These are phyloP conservation scores for Hamigera avellanea DNA, from an alignment of 495 filamentous ascomycete genomes.

Conservation along the genomic window DNA sequence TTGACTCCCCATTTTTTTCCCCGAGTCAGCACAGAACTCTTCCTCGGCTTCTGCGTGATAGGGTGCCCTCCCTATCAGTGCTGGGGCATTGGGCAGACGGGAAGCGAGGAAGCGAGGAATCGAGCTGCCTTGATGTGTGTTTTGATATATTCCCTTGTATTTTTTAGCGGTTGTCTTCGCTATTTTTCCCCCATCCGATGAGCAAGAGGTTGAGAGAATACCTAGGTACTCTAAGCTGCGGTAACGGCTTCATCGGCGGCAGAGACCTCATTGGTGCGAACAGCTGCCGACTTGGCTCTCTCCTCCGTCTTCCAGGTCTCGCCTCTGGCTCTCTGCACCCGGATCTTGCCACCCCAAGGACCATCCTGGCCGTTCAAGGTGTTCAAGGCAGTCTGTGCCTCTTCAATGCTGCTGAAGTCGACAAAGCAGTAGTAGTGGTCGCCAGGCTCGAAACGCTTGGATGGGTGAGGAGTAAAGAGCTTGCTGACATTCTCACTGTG, in stretches of 20 bases:
- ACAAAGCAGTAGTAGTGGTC: constrained; percentile 60
- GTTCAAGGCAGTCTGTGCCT: constrained; percentile 39
- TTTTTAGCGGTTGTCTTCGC: no score
- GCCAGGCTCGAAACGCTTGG: constrained; percentile 37
- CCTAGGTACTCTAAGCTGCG: constrained; percentile 3
- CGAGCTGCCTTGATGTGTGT: no score
- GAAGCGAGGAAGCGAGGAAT: no score
- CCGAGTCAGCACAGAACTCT: no score
- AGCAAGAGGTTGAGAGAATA: no score
- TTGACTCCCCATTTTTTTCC: no score
- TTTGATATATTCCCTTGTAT: no score
- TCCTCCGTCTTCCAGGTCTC: constrained; percentile 20
- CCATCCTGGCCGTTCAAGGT: constrained; percentile 26
- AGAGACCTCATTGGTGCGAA: constrained; percentile 4
- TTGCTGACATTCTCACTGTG: constrained; percentile 48
- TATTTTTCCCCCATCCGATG: no score
- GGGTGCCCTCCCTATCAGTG: no score
- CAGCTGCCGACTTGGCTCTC: constrained; percentile 8
- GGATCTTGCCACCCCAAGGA: constrained; percentile 36
- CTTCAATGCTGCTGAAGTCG: constrained; percentile 44
- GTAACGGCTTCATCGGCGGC: constrained; percentile 6
- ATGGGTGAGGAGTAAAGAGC: constrained; percentile 45
- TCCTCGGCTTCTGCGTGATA: no score
- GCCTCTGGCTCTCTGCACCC: constrained; percentile 29
- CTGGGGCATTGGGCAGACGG: no score